Conservation (phyloP, 2,329 filamentous ascomycete genomes). For the Neospermospora avenae region DNA sequence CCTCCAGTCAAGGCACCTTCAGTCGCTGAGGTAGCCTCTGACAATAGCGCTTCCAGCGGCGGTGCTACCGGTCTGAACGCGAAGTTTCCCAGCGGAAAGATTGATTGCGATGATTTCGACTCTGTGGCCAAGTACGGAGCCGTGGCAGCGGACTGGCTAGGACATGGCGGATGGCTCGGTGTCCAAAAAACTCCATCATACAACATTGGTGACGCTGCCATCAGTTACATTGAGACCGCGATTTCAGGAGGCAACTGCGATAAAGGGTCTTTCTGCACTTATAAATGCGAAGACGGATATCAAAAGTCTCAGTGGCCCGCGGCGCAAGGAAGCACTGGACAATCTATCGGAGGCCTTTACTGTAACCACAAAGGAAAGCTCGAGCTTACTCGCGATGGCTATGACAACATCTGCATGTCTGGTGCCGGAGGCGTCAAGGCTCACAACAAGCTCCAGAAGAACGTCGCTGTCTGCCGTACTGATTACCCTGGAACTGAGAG, state of each 20-base stretch:
- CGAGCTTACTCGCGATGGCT: slow-evolving; percentile 67
- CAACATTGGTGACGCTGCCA: slow-evolving; percentile 46
- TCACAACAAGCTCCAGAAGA: slow-evolving; percentile 66
- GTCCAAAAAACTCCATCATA: slow-evolving; percentile 63
- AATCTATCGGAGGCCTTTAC: slow-evolving; percentile 85
- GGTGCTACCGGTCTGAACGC: slow-evolving; percentile 52
- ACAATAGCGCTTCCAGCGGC: slow-evolving; percentile 23
- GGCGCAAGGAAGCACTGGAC: slow-evolving; percentile 71
- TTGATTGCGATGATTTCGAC: slow-evolving; percentile 73
- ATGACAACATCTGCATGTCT: slow-evolving; percentile 68
- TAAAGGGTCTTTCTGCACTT: slow-evolving; percentile 76
- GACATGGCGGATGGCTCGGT: slow-evolving; percentile 73
- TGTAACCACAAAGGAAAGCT: slow-evolving; percentile 74
- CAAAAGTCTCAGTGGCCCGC: slow-evolving; percentile 88
- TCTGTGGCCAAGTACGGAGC: slow-evolving; percentile 69
- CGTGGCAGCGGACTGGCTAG: slow-evolving; percentile 64
- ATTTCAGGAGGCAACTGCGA: slow-evolving; percentile 59
- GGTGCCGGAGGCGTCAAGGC: slow-evolving; percentile 68
- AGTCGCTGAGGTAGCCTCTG: slow-evolving; percentile 31
- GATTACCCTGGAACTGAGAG: slow-evolving; percentile 92
- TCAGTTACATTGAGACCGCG: slow-evolving; percentile 64
- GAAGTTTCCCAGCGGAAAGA: slow-evolving; percentile 71
- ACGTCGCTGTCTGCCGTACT: slow-evolving; percentile 82
- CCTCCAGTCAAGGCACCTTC: background rate
- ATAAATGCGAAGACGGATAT: slow-evolving; percentile 87